Percentiles rank a stretch among this genome's conserved stretches.
Conservation (phyloP, 2,329 filamentous ascomycete genomes). For the Bipolaris oryzae region DNA sequence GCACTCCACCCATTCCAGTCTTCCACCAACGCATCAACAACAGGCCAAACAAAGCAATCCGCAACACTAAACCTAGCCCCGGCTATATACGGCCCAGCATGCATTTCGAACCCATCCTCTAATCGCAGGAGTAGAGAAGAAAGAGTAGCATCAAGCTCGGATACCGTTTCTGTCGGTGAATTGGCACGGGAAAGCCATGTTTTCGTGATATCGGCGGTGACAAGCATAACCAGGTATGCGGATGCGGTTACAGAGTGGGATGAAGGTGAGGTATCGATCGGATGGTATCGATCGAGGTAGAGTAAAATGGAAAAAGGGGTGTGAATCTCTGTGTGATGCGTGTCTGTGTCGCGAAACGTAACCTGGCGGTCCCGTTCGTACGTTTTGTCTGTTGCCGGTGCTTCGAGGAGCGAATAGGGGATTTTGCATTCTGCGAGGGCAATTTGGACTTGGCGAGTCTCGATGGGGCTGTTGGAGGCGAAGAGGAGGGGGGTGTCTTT, state of each 20-base stretch:
- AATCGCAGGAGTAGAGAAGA: not conserved
- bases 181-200: constrained; percentile 22
- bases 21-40: constrained; percentile 33
- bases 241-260: constrained; percentile 21
- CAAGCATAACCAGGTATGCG: constrained; percentile 29
- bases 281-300: constrained; percentile 44
- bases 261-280: constrained; percentile 21
- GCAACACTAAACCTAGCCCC: constrained; percentile 40
- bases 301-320: constrained; percentile 35
- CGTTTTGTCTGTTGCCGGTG: constrained; percentile 26
- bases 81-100: constrained; percentile 37
- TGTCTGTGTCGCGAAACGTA: constrained; percentile 44
- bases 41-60: constrained; percentile 44
- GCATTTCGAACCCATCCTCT: constrained; percentile 26
- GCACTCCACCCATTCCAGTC: constrained; percentile 33
- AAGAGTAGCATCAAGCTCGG: not conserved
- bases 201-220: constrained; percentile 19
- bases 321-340: constrained; percentile 40
- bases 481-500: constrained; percentile 49
- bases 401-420: constrained; percentile 21
- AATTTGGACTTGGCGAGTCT: constrained; percentile 42
- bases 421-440: constrained; percentile 39
- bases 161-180: not conserved
- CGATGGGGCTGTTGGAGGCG: constrained; percentile 35
- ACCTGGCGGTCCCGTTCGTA: constrained; percentile 32